Base-by-base conservation (phyloP, 2,329 filamentous ascomycete genomes). In the Penicillium janthinellum region DNA sequence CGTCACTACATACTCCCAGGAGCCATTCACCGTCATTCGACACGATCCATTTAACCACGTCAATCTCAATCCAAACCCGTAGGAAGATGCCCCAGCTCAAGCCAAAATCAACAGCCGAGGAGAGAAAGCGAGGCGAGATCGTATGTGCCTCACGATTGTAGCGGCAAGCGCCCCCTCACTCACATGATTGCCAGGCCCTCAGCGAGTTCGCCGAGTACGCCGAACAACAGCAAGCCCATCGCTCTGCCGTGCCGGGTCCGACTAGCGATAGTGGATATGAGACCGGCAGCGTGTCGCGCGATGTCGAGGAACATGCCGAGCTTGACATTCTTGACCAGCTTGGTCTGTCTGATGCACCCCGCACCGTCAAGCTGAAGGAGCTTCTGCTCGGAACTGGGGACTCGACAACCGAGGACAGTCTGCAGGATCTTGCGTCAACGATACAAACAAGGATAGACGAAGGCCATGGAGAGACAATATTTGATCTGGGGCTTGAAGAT, bases 191-290 rank as follows among this genome's bases (percentile, higher is more conserved):
- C 37, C 57, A 88, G 86, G 93, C 94, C 12, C 84, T 99, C 57
- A 95, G 90, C 80, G 95, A 98, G 70, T 99, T 99, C 75, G 92
- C 93, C 76, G 95, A 99, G 71, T 98, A 97, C 71, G 95, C 97
- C 66, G 92, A 98, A 77, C 90, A 92, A 75, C 93, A 98, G 75
- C 95, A 98, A 77, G 88, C 88, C 25, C 74, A 71, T 28, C 76
- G 77, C 44, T 70, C 73, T 14, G 67, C 64, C 49, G 42, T 45
- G 28, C 78, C 77, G 44, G 65, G 73, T 10, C 70, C 74, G 12
- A 73, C 76, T 11, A 77, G 74, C 64, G 76, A 80, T 58, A 79
- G 74, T 65, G 75, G 75, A 37, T 76, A 78, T 58, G 63, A 58
- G 11, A 47, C 55, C 4, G 70, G 70, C 2, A 73, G 67, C 47